These are phyloP conservation scores for Ceratocystis diversiconidia DNA, from an alignment of 2,329 filamentous ascomycete genomes.

Conservation along the genomic window DNA sequence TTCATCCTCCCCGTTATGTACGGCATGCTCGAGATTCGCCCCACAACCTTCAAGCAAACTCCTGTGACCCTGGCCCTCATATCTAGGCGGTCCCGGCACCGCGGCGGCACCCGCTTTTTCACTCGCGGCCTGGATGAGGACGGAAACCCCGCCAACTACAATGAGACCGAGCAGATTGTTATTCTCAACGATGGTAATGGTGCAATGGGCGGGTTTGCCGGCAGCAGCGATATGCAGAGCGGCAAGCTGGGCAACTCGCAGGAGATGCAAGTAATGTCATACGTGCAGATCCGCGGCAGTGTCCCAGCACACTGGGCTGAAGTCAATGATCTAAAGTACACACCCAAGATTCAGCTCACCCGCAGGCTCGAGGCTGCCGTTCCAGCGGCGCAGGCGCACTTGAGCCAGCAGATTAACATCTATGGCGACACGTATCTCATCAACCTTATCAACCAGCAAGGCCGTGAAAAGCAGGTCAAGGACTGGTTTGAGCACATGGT, in stretches of 20 bases:
- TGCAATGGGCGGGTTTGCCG: slow-evolving; percentile 66
- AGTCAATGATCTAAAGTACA: slow-evolving; percentile 84
- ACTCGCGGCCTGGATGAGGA: slow-evolving; percentile 86
- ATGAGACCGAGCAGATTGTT: slow-evolving; percentile 90
- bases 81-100: slow-evolving; percentile 73
- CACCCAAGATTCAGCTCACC: slow-evolving; percentile 67
- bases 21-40: slow-evolving; percentile 84
- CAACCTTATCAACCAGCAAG: slow-evolving; percentile 93
- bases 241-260: slow-evolving; percentile 48
- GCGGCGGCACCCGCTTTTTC: slow-evolving; percentile 87
- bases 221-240: slow-evolving; percentile 61
- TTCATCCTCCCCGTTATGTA: slow-evolving; percentile 94
- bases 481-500: slow-evolving; percentile 88
- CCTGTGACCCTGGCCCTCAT: slow-evolving; percentile 76
- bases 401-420: slow-evolving; percentile 79
- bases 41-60: slow-evolving; percentile 72
- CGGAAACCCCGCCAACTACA: slow-evolving; percentile 95
- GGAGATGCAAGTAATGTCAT: slow-evolving; percentile 81
- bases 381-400: slow-evolving; percentile 69
- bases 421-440: slow-evolving; percentile 97
- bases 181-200: slow-evolving; percentile 71
- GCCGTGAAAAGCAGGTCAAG: slow-evolving; percentile 78
- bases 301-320: slow-evolving; percentile 95
- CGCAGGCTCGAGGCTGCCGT: slow-evolving; percentile 69
- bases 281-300: slow-evolving; percentile 91